A percentile compares a stretch with the other conserved stretches of the same genome.
These are phyloP conservation scores for Trichoderma cornu-damae DNA, from an alignment of 2,329 filamentous ascomycete genomes.

Conservation along the genomic window DNA sequence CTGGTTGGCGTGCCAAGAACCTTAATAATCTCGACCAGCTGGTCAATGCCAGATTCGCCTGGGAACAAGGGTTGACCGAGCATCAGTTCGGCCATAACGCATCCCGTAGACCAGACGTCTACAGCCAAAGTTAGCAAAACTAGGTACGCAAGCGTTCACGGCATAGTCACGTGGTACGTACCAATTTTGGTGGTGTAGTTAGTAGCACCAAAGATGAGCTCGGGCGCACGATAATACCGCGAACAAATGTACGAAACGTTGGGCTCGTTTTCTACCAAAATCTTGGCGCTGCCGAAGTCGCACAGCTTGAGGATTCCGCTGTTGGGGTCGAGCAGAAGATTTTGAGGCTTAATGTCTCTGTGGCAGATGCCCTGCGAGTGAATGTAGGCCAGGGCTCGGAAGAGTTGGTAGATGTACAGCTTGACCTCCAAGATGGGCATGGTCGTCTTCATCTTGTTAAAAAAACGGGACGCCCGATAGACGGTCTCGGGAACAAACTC, in stretches of 20 bases:
- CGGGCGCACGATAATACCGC: slow-evolving; percentile 94
- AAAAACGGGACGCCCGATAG: slow-evolving; percentile 95
- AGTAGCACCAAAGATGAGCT: slow-evolving; percentile 96
- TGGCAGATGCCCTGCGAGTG: slow-evolving; percentile 99
- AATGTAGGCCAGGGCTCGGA: slow-evolving; percentile 96
- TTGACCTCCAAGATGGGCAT: slow-evolving; percentile 99
- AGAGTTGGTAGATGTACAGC: slow-evolving; percentile 99
- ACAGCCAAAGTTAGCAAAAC: slow-evolving; percentile 47
- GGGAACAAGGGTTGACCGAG: slow-evolving; percentile 96
- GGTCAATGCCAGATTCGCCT: slow-evolving; percentile 96
- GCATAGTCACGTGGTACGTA: slow-evolving; percentile 58
- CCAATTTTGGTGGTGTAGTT: slow-evolving; percentile 99
- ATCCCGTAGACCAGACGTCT: slow-evolving; percentile 99
- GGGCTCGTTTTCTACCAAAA: slow-evolving; percentile 95
- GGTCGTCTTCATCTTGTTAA: slow-evolving; percentile 99
- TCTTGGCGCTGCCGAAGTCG: slow-evolving; percentile 98
- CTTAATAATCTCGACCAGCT: slow-evolving; percentile 99
- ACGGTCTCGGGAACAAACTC: slow-evolving; percentile 98
- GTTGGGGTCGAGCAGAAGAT: slow-evolving; percentile 84
- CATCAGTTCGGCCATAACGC: slow-evolving; percentile 99
- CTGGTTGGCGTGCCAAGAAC: slow-evolving; percentile 93
- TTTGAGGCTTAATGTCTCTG: slow-evolving; percentile 98
- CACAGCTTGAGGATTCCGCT: slow-evolving; percentile 94
- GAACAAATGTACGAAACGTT: slow-evolving; percentile 99
- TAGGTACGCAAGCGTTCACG: background rate